Evolutionary conservation across 805 yeast species (phyloP).

Genomic region (Metschnikowia reukaufii): DNA sequence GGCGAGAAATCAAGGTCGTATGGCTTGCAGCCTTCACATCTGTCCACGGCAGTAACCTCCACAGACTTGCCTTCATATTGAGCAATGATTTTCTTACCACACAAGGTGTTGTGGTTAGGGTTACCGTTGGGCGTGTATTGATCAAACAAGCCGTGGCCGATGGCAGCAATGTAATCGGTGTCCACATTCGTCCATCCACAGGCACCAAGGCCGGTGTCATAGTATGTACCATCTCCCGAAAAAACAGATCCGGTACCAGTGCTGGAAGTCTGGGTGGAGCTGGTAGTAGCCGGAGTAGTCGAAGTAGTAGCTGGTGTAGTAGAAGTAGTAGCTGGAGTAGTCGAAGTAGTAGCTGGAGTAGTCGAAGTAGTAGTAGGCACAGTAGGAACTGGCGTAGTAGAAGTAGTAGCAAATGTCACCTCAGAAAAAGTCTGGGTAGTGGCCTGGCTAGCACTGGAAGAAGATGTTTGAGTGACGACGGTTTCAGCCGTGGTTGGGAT

Average conservation of each 20-base stretch:
- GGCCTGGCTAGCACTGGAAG: neutral
- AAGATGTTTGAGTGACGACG: neutral
- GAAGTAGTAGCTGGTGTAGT: neutral
- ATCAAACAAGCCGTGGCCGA: slow-evolving; percentile 45
- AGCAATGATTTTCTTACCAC: slow-evolving; percentile 54
- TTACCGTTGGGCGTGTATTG: slow-evolving; percentile 33
- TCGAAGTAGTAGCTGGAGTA: slow-evolving; percentile 1
- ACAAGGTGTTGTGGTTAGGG: slow-evolving; percentile 48
- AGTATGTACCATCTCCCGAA: slow-evolving; percentile 53
- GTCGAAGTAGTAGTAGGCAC: neutral
- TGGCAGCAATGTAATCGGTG: slow-evolving; percentile 53
- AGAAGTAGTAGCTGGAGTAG: slow-evolving; percentile 1
- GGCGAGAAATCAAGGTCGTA: slow-evolving; percentile 63
- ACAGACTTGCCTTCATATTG: slow-evolving; percentile 51
- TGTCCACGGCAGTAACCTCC: slow-evolving; percentile 56
- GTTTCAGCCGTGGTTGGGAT: neutral
- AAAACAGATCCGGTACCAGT: slow-evolving; percentile 19
- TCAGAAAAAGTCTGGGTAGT: neutral
- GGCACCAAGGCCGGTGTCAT: slow-evolving; percentile 50
- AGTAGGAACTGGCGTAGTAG: neutral
- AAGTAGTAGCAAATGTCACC: neutral
- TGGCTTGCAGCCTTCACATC: slow-evolving; percentile 53
- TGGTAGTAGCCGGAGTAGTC: slow-evolving; percentile 1
- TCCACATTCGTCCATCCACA: slow-evolving; percentile 51
- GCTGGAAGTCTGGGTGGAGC: slow-evolving; percentile 7